Conservation (phyloP, 768 basidiomycete species). For the Zangia roseola region DNA sequence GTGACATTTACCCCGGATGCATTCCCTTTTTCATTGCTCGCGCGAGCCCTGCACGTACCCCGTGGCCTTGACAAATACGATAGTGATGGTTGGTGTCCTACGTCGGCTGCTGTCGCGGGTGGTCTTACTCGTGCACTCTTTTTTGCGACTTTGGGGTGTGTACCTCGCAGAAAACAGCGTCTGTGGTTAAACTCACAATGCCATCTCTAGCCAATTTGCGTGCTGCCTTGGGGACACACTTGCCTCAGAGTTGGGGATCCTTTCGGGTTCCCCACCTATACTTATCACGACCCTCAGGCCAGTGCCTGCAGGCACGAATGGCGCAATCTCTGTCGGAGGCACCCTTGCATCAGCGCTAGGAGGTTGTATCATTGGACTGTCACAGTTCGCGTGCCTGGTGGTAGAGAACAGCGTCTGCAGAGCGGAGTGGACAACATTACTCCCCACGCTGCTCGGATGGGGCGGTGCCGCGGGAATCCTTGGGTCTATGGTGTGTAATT, state of each 20-base stretch:
- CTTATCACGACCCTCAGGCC: slow-evolving; percentile 74
- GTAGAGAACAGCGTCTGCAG: slow-evolving; percentile 63
- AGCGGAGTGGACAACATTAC: slow-evolving; percentile 35
- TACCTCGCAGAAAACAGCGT: neutral
- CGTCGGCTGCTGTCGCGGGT: slow-evolving; percentile 40
- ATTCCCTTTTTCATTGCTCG: slow-evolving; percentile 37
- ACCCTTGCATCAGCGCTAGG: slow-evolving; percentile 72
- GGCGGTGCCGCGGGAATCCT: slow-evolving; percentile 67
- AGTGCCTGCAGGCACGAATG: slow-evolving; percentile 91
- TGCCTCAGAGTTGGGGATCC: slow-evolving; percentile 89
- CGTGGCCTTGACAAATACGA: slow-evolving; percentile 32
- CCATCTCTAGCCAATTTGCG: slow-evolving; percentile 65
- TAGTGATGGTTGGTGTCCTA: slow-evolving; percentile 59
- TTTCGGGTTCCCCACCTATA: slow-evolving; percentile 64
- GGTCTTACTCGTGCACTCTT: slow-evolving; percentile 63
- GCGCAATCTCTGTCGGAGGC: slow-evolving; percentile 76
- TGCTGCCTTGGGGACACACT: slow-evolving; percentile 92
- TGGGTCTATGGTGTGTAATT: slow-evolving; percentile 70
- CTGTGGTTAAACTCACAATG: neutral
- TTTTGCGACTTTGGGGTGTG: slow-evolving; percentile 66
- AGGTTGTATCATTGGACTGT: slow-evolving; percentile 67
- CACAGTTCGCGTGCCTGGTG: slow-evolving; percentile 54
- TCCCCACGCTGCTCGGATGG: slow-evolving; percentile 49
- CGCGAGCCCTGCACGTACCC: slow-evolving; percentile 9
- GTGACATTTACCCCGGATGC: slow-evolving; percentile 48